Base-by-base conservation (phyloP, 805 yeast species). In the Ogataea salicorniae region DNA sequence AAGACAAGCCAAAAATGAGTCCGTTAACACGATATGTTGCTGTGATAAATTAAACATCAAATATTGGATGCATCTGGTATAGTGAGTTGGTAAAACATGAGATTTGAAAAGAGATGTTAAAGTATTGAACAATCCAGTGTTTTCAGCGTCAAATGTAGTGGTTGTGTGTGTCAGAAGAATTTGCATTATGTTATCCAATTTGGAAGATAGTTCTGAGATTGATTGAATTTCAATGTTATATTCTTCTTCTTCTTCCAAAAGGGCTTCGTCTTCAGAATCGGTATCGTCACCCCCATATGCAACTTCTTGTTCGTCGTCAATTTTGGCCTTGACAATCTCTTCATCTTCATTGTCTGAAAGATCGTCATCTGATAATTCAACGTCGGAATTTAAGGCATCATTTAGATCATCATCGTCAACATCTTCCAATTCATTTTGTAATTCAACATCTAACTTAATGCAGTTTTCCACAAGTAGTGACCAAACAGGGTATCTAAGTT, bases 51-150 rank as follows among this genome's bases (percentile, higher is more conserved):
- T 83, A 67, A 92, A 92, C 64, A 91, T 66, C 23, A 91, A 70
- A 61, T 86, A 92, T 66, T 92, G 99, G 20, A 88, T 83, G 37
- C 90, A 83, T 59, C 87, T 81, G 13, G 98, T 92, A 63, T 85
- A 84, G 65, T 91, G 96, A 1, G 99, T 94, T 22, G 97, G 95
- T 51, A 92, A 71, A 37, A 94, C 78, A 56, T 88, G 94, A 1
- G 89, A 76, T 59, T 81, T 83, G 74, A 92, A 92, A 23, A 87
- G 71, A 1, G 91, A 79, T 1, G 86, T 78, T 47, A 94, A 70
- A 2, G 87, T 83, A 55, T 83, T 84, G 69, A 83, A 92, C 15
- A 87, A 69, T 14, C 74, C 67, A 7, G 84, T 59, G 39, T 74
- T 72, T 29, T 78, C 79, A 2, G 68, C 60, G 11, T 78, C 74